These are phyloP conservation scores for Candida sphagnicola DNA, from an alignment of 805 yeast genomes.

Conservation along the genomic window DNA sequence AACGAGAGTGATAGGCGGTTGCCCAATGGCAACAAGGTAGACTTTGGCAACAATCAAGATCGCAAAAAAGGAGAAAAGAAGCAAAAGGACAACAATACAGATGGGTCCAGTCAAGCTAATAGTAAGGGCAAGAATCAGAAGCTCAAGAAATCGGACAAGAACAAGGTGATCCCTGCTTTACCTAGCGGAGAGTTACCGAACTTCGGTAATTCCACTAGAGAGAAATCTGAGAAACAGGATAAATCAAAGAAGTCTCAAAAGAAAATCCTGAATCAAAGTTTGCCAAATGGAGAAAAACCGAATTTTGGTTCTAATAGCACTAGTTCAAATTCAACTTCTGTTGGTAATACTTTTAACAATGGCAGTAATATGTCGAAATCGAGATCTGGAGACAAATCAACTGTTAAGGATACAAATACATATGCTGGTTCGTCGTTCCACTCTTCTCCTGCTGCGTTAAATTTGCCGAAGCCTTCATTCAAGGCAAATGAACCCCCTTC, in stretches of 20 bases:
- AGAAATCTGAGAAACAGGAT: slow-evolving; percentile 4
- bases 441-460: slow-evolving; percentile 52
- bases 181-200: slow-evolving; percentile 30
- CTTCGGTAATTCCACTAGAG: slow-evolving; percentile 14
- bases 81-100: slow-evolving; percentile 5
- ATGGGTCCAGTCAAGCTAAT: slow-evolving; percentile 2
- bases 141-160: slow-evolving; percentile 7
- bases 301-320: slow-evolving; percentile 10
- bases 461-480: slow-evolving; percentile 54
- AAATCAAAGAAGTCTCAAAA: slow-evolving; percentile 8
- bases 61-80: slow-evolving; percentile 4
- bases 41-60: slow-evolving; percentile 20
- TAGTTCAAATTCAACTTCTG: slow-evolving; percentile 6
- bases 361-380: slow-evolving; percentile 11
- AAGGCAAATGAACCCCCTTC: slow-evolving; percentile 13
- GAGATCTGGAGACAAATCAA: neutral
- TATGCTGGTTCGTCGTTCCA: slow-evolving; percentile 59
- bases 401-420: slow-evolving; percentile 16
- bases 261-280: slow-evolving; percentile 8
- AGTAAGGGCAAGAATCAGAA: slow-evolving; percentile 1
- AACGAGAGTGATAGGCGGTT: slow-evolving; percentile 16
- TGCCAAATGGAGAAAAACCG: slow-evolving; percentile 29
- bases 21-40: slow-evolving; percentile 28
- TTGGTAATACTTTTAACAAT: slow-evolving; percentile 2
- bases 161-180: slow-evolving; percentile 11